Evolutionary conservation across 2,329 filamentous ascomycete species (phyloP), one percentile per base, ranked within the genome.

Genomic region (Daldinia sp.): DNA sequence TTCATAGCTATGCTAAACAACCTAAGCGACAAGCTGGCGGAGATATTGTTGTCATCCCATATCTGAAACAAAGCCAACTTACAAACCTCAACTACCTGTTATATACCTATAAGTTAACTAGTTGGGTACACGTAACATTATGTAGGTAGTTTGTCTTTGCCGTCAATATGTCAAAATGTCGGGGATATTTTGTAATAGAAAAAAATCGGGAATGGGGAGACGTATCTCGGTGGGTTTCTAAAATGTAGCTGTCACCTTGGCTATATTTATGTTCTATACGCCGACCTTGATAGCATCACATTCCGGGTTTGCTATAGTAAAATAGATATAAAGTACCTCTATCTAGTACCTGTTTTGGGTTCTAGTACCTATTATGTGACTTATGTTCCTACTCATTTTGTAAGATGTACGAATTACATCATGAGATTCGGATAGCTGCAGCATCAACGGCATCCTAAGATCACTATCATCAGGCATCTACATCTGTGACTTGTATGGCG

Each of bases 391-490:
- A 2, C 23, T 10, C 26, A 50, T 50, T 30, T 13, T 30, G 15
- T 13, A 30, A 18, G 23, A 18, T 30, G 46, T 28, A 33, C 15
- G 4, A 4, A 9, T 18, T 51, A 18, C 26, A 6, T 33, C 6
- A 6, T 30, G 26, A 3, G 46, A 33, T 18, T 12, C 46, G 46
- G 46, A 51, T 51, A 51, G 46, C 46, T 33, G 46, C 46, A 51
- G 46, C 46, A 6, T 33, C 12, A 18, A 51, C 28, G 26, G n/a
- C 26, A 35, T 35, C 33, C 33, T 18, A 51, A 30, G 46, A 51
- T 23, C n/a, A 13, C 20, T 26, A 26, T 46, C 5, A 26, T 30
- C 18, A 42, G n/a, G 41, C n/a, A 42, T 20, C 41, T 42, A 5
- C 41, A 6, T n/a, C n/a, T 15, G n/a, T 20, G 18, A 18, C 41